Base-by-base conservation (phyloP, 768 basidiomycete species). In the Tylopilus rubrobrunneus region DNA sequence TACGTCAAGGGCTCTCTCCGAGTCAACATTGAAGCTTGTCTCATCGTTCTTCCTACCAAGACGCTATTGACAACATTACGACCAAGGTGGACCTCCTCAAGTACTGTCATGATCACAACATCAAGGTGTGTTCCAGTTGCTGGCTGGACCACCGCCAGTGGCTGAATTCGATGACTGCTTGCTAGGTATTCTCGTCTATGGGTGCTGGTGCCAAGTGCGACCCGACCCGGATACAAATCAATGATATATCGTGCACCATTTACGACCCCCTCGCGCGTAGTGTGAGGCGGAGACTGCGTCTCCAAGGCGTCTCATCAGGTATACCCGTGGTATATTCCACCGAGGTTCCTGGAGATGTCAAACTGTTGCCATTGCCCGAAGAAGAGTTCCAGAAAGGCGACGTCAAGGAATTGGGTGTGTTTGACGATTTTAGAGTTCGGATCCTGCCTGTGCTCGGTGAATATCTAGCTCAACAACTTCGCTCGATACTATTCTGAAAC, bases 21-120 rank as follows among this genome's bases (percentile, higher is more conserved):
- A 19, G 19, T 19, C 27, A 23, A 49, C 10, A 12, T 33, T 51
- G 33, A 49, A 23, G 25, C 52, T 50, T 41, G 23, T 39, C 37
- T 64, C 39, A 55, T 51, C 40, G 29, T 42, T 45, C 40, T 31
- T 58, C 47, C 49, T 25, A 9, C n/a, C 50, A 62, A 84, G 96
- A 99, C 70, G 94, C 94, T 6, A 99, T 98, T 55, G 96, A 98
- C 72, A 98, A 99, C 65, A 96, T 98, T 57, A 82, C 89, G 45
- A 96, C 96, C 0, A 98, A 99, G 68, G 92, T 97, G 11, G 95
- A 98, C 62, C 76, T 98, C 42, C 79, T 99, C 8, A 84, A 89
- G 53, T 87, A 95, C 69, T 99, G 96, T 63, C 81, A 89, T 62
- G 81, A 86, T 51, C 76, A 87, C 57, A 66, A 77, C 17, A 84